Conservation (phyloP, 176 grass and related monocot species). For the Aechmea fasciata region DNA sequence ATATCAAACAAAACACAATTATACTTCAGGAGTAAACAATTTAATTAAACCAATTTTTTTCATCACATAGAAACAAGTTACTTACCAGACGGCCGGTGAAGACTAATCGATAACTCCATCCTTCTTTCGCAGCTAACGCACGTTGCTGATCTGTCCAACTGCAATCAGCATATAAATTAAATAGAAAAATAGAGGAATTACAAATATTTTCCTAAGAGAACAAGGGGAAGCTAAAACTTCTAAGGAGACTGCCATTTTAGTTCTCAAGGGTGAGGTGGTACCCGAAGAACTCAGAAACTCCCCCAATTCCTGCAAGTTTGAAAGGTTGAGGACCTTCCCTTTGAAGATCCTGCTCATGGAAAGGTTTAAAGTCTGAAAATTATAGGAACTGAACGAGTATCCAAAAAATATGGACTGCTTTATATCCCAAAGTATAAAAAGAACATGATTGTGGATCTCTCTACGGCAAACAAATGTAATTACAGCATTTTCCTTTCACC, state of each 20-base stretch:
- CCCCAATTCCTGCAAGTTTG: conserved; percentile 85
- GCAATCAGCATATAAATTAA: conserved; percentile 5
- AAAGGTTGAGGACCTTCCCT: conserved; percentile 81
- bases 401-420: not conserved
- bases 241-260: conserved; percentile 15
- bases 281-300: conserved; percentile 92
- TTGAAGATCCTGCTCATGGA: conserved; percentile 60
- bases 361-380: conserved; percentile 6
- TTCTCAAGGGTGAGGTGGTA: conserved; percentile 1
- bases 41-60: not conserved
- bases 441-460: not conserved
- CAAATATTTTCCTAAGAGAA: not conserved
- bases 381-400: too few relatives aligned
- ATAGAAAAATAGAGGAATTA: not conserved
- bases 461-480: not conserved
- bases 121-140: conserved; percentile 59
- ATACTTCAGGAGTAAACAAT: not conserved
- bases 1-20: conserved; percentile 7
- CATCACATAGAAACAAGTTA: not conserved
- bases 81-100: conserved; percentile 93
- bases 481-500: not conserved
- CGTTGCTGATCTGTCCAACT: conserved; percentile 97
- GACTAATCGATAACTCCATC: conserved; percentile 55
- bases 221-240: not conserved
- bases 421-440: not conserved